Evolutionary conservation across 2,329 filamentous ascomycete genomes (phyloP).

Genomic region (Aspergillus transmontanensis): DNA sequence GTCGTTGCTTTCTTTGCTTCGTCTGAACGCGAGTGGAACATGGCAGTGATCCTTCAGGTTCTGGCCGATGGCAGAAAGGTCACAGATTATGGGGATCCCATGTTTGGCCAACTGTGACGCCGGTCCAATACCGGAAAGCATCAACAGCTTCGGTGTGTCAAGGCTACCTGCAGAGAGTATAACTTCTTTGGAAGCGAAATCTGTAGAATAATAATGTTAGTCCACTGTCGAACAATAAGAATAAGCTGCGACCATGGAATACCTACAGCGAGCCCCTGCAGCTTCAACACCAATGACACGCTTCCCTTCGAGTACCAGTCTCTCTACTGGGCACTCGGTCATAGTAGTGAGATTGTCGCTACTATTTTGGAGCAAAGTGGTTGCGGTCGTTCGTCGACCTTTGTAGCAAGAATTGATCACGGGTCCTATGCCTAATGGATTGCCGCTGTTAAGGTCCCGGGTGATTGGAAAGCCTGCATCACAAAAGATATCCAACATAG

Average conservation of each 20-base stretch:
- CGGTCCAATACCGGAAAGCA: constrained; percentile 54
- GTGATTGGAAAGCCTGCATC: constrained; percentile 54
- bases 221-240: neutral
- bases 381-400: constrained; percentile 54
- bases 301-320: constrained; percentile 50
- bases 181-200: constrained; percentile 41
- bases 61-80: constrained; percentile 48
- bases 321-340: constrained; percentile 52
- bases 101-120: constrained; percentile 42
- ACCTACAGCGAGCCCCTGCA: constrained; percentile 44
- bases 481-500: constrained; percentile 51
- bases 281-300: constrained; percentile 50
- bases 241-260: neutral
- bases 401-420: constrained; percentile 52
- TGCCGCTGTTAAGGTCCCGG: constrained; percentile 59
- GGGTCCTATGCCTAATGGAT: constrained; percentile 59
- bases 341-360: constrained; percentile 58
- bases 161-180: constrained; percentile 43
- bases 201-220: constrained; percentile 12
- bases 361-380: constrained; percentile 48
- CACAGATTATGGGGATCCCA: constrained; percentile 43
- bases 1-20: constrained; percentile 45
- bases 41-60: constrained; percentile 48
- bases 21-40: constrained; percentile 36
- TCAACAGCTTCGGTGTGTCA: constrained; percentile 46